Evolutionary conservation across 805 yeast species (phyloP), one percentile per base, ranked within the genome.

Genomic region (Wickerhamomyces hampshirensis): DNA sequence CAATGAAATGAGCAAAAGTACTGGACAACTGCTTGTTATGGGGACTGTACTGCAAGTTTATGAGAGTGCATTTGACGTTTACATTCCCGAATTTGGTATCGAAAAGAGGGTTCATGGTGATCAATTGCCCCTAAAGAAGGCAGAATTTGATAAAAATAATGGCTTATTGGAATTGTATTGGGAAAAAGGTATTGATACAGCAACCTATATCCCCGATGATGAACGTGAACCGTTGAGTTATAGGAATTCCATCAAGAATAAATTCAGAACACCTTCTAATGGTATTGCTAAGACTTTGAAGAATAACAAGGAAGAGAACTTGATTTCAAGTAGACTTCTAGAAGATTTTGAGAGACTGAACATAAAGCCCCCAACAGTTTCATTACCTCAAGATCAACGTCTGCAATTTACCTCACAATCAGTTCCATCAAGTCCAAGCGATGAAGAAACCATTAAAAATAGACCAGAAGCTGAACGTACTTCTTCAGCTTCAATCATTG

Each of bases 51-150:
- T 87, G 18, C 96, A 88, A 59, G 97, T 91, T 8, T 89, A 91
- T 58, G 98, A 93, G 61, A 85, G 96, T 1, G 86, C 98, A 2
- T 93, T 93, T 63, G 98, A 93, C 59, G 91, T 89, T 4, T 76
- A 84, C 47, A 69, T 89, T 43, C 96, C 96, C 2, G 96, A 87
- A 47, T 83, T 88, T 63, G 97, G 97, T 30, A 84, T 89, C 50
- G 97, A 89, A 57, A 89, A 89, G 61, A 73, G 97, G 53, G 96
- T 89, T 16, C 98, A 93, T 55, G 97, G 98, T 18, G 98, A 93
- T 62, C 98, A 93, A 62, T 68, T 93, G 38, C 98, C 98, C 9
- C 68, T 91, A 44, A 76, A 76, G 17, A 89, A 88, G 59, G 98
- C 97, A 5, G 98, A 93, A 59, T 93, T 84, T 58, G 89, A 85